Percentiles rank a stretch among this genome's conserved stretches.
Evolutionary conservation across 495 filamentous ascomycete species (phyloP).

Genomic region (Parmelia sp.): DNA sequence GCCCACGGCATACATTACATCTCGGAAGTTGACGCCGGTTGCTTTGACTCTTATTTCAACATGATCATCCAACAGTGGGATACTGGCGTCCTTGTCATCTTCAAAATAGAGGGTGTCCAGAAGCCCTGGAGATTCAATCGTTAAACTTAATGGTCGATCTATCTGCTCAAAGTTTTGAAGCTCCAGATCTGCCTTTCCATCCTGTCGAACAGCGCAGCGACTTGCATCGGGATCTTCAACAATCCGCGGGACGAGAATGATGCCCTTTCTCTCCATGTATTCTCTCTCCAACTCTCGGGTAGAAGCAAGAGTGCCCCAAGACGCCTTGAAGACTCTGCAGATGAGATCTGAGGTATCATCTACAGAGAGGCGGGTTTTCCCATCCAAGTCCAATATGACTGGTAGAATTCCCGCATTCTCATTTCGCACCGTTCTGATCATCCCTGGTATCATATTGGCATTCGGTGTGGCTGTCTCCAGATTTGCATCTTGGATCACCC

Average conservation of each 20-base stretch:
- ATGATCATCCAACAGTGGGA: constrained; percentile 5
- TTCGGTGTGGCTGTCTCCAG: neutral
- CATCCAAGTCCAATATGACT: neutral
- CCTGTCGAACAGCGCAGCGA: neutral
- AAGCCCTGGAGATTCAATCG: constrained; percentile 9
- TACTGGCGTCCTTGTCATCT: neutral
- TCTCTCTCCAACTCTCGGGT: constrained; percentile 15
- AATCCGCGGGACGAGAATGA: constrained; percentile 28
- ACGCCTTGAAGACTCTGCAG: neutral
- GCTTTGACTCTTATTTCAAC: constrained; percentile 15
- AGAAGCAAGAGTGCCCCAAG: neutral
- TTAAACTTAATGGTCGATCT: constrained; percentile 9
- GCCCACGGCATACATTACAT: constrained; percentile 36
- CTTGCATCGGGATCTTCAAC: constrained; percentile 20
- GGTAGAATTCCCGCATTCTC: neutral
- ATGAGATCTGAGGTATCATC: neutral
- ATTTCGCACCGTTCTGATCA: neutral
- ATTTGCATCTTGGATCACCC: neutral
- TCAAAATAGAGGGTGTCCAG: constrained; percentile 15
- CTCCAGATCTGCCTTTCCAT: neutral
- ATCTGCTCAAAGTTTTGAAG: neutral
- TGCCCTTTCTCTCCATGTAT: constrained; percentile 26
- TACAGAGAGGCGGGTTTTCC: neutral
- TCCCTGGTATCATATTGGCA: neutral
- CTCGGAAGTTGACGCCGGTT: constrained; percentile 30